Percentiles rank a stretch among this genome's conserved stretches.
Evolutionary conservation across 1,139 yeast genomes (phyloP).

Genomic region (Blastobotrys illinoisensis): DNA sequence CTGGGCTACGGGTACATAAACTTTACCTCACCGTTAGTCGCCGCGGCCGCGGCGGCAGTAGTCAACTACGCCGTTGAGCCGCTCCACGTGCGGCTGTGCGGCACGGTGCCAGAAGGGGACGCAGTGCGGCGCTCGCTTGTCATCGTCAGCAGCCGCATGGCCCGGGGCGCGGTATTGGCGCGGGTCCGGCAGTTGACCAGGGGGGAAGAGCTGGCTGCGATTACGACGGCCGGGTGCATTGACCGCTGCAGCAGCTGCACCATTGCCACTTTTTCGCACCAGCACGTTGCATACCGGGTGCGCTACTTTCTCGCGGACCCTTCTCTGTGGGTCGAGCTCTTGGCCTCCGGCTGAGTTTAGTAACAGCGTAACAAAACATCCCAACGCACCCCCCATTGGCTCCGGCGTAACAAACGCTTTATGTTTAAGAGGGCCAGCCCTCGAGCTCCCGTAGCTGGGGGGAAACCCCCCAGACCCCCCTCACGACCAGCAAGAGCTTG

Average conservation of each 20-base stretch:
- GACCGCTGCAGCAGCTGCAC: background rate
- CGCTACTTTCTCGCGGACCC: background rate
- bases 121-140: background rate
- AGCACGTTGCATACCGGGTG: background rate
- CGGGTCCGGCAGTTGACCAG: background rate
- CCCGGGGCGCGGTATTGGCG: background rate
- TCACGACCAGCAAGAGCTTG: too few relatives aligned
- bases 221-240: background rate
- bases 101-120: background rate
- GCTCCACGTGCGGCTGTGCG: background rate
- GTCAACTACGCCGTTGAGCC: background rate
- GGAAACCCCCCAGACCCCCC: background rate
- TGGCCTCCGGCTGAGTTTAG: background rate
- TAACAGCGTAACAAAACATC: background rate
- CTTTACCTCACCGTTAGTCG: conserved; percentile 2
- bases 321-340: background rate
- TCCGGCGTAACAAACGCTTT: background rate
- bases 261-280: background rate
- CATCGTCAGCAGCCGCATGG: background rate
- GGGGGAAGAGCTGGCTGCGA: background rate
- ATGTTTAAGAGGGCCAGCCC: too few relatives aligned
- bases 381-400: too few relatives aligned
- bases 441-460: too few relatives aligned
- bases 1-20: conserved; percentile 22
- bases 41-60: background rate